A percentile compares a stretch with the other conserved stretches of the same genome.
phyloP scores from a whole-genome alignment of 1,139 yeast genomes.

The Candida mesenterica region DNA sequence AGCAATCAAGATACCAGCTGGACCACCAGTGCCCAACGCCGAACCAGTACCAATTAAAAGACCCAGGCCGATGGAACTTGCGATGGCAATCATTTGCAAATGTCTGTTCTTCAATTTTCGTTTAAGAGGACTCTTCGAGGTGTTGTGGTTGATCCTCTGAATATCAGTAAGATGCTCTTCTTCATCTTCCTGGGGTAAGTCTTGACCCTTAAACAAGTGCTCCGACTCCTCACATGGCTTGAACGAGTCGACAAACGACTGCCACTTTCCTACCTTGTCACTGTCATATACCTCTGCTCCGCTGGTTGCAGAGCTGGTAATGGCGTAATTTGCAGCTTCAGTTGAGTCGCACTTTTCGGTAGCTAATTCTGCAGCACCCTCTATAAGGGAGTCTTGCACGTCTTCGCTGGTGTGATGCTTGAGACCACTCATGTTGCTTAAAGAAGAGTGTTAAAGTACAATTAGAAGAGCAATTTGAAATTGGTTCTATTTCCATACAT shows the following conservation, averaged over 20 bases:
- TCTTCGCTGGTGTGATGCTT: not conserved
- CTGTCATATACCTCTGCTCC: not conserved
- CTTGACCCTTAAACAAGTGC: slow-evolving; percentile 13
- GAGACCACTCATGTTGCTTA: not conserved
- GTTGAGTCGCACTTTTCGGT: not conserved
- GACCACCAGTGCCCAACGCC: slow-evolving; percentile 50
- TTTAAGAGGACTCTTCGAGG: slow-evolving; percentile 22
- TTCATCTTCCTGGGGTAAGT: slow-evolving; percentile 22
- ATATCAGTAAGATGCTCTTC: slow-evolving; percentile 20
- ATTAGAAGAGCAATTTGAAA: not conserved
- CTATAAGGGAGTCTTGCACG: not conserved
- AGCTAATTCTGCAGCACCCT: not conserved
- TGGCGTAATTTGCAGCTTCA: slow-evolving; percentile 1
- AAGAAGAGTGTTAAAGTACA: not conserved
- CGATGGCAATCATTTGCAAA: slow-evolving; percentile 29
- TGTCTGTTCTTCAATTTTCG: slow-evolving; percentile 25
- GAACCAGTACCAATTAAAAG: slow-evolving; percentile 25
- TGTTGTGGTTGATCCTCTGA: slow-evolving; percentile 22
- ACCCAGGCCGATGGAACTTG: slow-evolving; percentile 35
- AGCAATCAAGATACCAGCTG: slow-evolving; percentile 55
- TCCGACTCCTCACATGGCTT: slow-evolving; percentile 28
- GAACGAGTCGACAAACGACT: slow-evolving; percentile 39
- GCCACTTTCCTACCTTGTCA: slow-evolving; percentile 29
- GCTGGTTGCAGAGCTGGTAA: slow-evolving; percentile 1
- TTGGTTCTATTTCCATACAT: too few relatives aligned